Base-by-base conservation (phyloP, 2,329 filamentous ascomycete genomes). In the Neofusicoccum sp. region DNA sequence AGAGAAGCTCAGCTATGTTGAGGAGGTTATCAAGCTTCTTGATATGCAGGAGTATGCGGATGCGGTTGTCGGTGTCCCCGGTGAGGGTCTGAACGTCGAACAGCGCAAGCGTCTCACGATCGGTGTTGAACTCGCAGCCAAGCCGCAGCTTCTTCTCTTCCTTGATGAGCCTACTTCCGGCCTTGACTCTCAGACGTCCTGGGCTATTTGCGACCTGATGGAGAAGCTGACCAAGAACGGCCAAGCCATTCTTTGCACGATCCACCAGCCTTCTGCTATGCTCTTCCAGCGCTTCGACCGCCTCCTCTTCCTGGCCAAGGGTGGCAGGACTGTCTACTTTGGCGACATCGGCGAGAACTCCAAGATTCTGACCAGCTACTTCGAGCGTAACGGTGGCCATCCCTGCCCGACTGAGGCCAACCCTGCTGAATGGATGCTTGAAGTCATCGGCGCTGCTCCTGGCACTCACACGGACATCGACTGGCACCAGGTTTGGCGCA, bases 11-110 rank as follows among this genome's bases (percentile, higher is more conserved):
- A 87, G 83, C 2, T 96, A 96, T 64, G 91, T 96, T 16, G 87
- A 95, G 44, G 87, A 96, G 69, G 89, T 96, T 11, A 95, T 96
- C 70, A 88, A 88, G 73, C 82, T 96, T 14, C 80, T 96, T 12
- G 91, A 93, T 49, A 95, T 96, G 90, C 82, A 91, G 66, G 83
- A 88, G 48, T 95, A 93, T 67, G 90, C 91, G 6, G 91, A 95
- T 71, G 91, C 91, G 12, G 82, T 96, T 41, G 89, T 96, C 58
- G 92, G 91, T 79, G 87, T 93, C 24, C 89, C 89, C 3, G 91
- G 91, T 64, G 89, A 93, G 79, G 91, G 90, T 74, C 56, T 76
- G 6, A 74, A 72, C 4, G 70, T 77, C 11, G 85, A 87, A 65
- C 86, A 88, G 68, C 79, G 86, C 9, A 89, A 89, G 68, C 78